Evolutionary conservation across 331 rosid genomes (phyloP), one percentile per base, ranked within the genome.

Genomic region (Acacia pycnantha): DNA sequence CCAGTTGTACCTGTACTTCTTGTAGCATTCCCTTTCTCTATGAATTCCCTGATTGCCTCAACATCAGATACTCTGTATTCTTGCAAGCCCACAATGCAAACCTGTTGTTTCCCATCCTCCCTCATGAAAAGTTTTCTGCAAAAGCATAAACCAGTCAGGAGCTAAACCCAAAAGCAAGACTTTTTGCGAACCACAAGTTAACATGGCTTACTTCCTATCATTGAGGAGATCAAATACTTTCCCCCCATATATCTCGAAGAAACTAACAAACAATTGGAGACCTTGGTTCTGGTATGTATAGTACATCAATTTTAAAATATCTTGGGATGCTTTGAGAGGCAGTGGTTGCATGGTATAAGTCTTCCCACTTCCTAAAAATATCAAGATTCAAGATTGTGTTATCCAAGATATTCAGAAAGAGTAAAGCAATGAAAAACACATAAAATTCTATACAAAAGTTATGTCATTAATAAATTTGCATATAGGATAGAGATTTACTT

Each of bases 91-190:
- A 93, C 96, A 46, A 91, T 88, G 87, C 97, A 93, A 73, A 93
- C 97, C 84, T 91, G 97, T 70, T 93, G 97, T 85, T 87, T 93
- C 73, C 97, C 97, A 86, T 91, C 94, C 91, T 93, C 97, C 89
- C 97, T 90, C 90, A 91, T 90, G 91, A 83, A 91, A 77, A 93
- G 96, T 76, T 93, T 93, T 82, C 96, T 93, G 90, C 78, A 84
- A 84, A 90, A 77, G 19, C 78, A 75, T 56, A 81, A 74, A 62
- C 9, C 77, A 84, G 72, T 86, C 77, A 77, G 78, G 73, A 75
- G 83, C 75, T 61, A 51, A 76, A 69, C 70, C 59, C 35, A 54
- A 82, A 41, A 54, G 40, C 3, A n/a, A 78, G 46, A 81, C n/a
- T 2, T 51, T 75, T 81, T 84, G 46, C 70, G 76, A 64, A 44